Evolutionary conservation across 768 basidiomycete species (phyloP), one percentile per base, ranked within the genome.

Genomic region (Suillus placidus): DNA sequence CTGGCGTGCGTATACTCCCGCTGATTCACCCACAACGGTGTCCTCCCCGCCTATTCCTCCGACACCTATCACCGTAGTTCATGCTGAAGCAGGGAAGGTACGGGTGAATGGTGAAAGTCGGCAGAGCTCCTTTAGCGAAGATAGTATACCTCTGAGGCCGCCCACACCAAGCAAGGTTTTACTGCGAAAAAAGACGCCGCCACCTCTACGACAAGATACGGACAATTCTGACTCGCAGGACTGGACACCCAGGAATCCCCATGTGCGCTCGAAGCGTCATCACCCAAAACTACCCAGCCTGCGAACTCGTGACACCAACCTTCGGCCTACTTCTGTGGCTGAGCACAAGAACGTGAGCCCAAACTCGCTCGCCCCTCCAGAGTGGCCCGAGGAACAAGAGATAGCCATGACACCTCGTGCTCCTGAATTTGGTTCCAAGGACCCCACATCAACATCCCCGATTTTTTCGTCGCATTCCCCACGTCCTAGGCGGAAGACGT

Each of bases 321-420:
- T 67, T 16, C 67, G 70, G 32, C 60, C 72, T 43, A 70, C 64
- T 32, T 30, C 64, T 45, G 63, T 72, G 6, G 68, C 67, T 52
- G 80, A 82, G 62, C 76, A 78, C 47, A 82, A 79, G 64, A 72
- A 74, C 30, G 73, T 80, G 26, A 83, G 81, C 69, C 81, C 84
- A 3, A 84, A 83, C 54, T 80, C 78, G 13, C 52, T 58, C 23
- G 75, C 88, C 57, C 79, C 75, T 2, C 86, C 87, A 2, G 85
- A 87, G 54, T 86, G 83, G 81, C 81, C 83, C 5, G 79, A 76
- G 40, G 86, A 88, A 18, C 80, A 80, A 23, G 88, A 89, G 30
- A 71, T 70, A 38, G 77, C 80, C 23, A 78, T 78, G 52, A 93
- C 91, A 6, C 92, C 91, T 4, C 86, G 79, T 63, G 85, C 84